Conservation (phyloP, 129 eudicot genomes). For the Centaurea solstitialis region DNA sequence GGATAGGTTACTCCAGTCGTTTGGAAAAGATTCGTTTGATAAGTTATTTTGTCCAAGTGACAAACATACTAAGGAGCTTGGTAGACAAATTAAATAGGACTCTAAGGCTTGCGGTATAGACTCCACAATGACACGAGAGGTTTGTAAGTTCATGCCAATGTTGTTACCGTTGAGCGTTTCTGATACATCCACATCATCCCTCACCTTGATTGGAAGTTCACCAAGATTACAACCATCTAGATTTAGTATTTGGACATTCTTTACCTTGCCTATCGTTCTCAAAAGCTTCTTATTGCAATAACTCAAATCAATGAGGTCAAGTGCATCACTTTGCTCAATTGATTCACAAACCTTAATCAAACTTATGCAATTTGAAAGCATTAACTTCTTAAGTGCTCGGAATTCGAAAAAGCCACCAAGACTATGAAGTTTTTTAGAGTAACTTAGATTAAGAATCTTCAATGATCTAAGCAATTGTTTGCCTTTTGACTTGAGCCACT, state of each 20-base stretch:
- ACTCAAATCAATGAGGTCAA: conserved; percentile 23
- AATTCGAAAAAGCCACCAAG: too few species aligned
- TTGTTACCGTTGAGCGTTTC: neutral
- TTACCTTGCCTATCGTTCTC: neutral
- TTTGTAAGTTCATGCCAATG: neutral
- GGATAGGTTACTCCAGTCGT: neutral
- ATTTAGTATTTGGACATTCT: conserved; percentile 18
- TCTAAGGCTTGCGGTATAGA: neutral
- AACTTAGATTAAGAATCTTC: too few species aligned
- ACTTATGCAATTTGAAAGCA: too few species aligned
- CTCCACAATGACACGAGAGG: neutral
- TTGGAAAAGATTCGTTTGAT: conserved; percentile 17
- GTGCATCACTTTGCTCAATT: neutral
- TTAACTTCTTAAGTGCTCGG: too few species aligned
- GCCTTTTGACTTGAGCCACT: too few species aligned
- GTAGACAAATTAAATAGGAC: neutral
- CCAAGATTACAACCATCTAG: conserved; percentile 31
- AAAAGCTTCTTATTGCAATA: conserved; percentile 23
- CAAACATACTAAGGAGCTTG: conserved; percentile 1
- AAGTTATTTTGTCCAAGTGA: neutral
- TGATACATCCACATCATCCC: neutral
- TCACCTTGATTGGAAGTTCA: neutral
- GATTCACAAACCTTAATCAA: too few species aligned
- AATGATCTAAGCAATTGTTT: too few species aligned
- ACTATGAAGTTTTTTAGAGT: too few species aligned